Evolutionary conservation across 352 stramenopile species (phyloP).

Genomic region (Globisporangium camurandrum): DNA sequence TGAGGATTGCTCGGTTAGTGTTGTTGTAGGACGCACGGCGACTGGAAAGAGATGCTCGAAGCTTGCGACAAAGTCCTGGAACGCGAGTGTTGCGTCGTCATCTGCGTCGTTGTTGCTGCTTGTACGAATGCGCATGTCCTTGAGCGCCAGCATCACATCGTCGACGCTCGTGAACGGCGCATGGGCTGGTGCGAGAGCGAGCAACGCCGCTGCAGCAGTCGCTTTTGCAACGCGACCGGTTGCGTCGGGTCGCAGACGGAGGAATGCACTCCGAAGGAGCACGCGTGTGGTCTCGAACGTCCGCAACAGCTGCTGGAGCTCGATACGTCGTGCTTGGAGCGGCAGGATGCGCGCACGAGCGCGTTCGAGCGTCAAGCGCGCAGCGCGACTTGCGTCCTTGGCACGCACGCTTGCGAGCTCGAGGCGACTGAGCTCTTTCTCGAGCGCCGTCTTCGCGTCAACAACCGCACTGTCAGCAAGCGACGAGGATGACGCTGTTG

Average conservation of each 20-base stretch:
- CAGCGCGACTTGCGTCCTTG: conserved; percentile 33
- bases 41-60: conserved; percentile 20
- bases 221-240: conserved; percentile 8
- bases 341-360: conserved; percentile 36
- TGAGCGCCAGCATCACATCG: conserved; percentile 10
- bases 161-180: conserved; percentile 2
- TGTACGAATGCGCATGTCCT: conserved; percentile 7
- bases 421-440: conserved; percentile 36
- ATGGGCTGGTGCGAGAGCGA: conserved; percentile 15
- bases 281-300: conserved; percentile 21
- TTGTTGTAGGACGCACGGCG: conserved; percentile 15
- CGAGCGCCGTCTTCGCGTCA: conserved; percentile 18
- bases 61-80: conserved; percentile 24
- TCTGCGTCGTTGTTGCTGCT: no score
- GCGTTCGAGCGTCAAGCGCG: conserved; percentile 34
- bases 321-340: conserved; percentile 21
- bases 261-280: conserved; percentile 25
- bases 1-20: no score
- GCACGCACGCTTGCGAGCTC: conserved; percentile 22
- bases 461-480: background rate
- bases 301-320: conserved; percentile 16
- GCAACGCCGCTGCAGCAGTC: conserved; percentile 11
- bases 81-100: conserved; percentile 11
- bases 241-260: conserved; percentile 16
- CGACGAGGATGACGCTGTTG: conserved; percentile 1